A percentile compares a stretch with the other conserved stretches of the same genome.
These are phyloP conservation scores for Colletotrichum caudatum DNA, from an alignment of 2,329 filamentous ascomycete species.

Conservation along the genomic window DNA sequence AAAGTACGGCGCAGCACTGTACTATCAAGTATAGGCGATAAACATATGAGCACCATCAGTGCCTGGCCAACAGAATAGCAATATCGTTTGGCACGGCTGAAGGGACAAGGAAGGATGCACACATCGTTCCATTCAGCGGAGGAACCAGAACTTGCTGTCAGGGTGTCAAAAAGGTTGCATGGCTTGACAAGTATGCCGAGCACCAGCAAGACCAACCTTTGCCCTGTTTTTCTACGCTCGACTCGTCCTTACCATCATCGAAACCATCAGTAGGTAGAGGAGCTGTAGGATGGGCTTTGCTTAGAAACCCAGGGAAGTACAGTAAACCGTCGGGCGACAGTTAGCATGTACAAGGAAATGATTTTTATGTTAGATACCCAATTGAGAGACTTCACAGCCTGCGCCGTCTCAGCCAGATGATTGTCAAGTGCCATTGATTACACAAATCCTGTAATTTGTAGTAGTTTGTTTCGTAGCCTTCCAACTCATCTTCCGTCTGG, in stretches of 20 bases:
- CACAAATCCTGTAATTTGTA: conserved; percentile 9
- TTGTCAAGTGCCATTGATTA: conserved; percentile 32
- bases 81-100: too few relatives aligned
- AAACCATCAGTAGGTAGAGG: not conserved
- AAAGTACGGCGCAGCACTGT: not conserved
- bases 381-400: conserved; percentile 27
- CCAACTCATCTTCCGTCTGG: not conserved
- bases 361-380: conserved; percentile 36
- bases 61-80: not conserved
- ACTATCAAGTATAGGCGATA: not conserved
- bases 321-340: not conserved
- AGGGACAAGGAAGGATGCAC: not conserved
- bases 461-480: not conserved
- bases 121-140: not conserved
- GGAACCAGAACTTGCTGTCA: not conserved
- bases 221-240: not conserved
- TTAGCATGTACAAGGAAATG: conserved; percentile 14
- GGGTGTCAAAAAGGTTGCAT: not conserved
- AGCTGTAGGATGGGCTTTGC: not conserved
- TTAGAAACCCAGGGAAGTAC: not conserved
- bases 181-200: not conserved
- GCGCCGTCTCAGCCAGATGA: conserved; percentile 9
- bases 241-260: not conserved
- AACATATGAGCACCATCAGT: not conserved
- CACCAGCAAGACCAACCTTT: not conserved